These are phyloP conservation scores for Gryganskiella cystojenkinii DNA, from an alignment of 192 early-diverging fungal species.

Conservation along the genomic window DNA sequence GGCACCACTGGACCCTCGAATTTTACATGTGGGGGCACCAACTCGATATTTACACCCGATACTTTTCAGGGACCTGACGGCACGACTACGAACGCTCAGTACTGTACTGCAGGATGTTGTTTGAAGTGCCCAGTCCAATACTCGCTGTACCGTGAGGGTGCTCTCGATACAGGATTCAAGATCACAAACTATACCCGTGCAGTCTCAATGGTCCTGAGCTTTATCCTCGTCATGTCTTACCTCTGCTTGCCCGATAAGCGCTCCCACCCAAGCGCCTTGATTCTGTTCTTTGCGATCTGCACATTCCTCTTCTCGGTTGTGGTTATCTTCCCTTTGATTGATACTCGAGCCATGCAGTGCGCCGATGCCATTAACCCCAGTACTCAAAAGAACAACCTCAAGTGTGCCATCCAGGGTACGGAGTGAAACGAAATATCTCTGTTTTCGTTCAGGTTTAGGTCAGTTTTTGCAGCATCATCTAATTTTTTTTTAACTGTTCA, in stretches of 20 bases:
- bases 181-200: constrained; percentile 59
- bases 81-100: constrained; percentile 16
- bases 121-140: constrained; percentile 63
- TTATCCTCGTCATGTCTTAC: constrained; percentile 59
- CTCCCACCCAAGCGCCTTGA: constrained; percentile 61
- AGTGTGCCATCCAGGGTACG: constrained; percentile 63
- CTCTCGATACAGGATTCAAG: constrained; percentile 49
- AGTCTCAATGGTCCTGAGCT: constrained; percentile 52
- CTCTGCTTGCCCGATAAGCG: constrained; percentile 60
- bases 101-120: constrained; percentile 59
- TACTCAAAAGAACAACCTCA: constrained; percentile 56
- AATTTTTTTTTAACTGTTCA: background rate
- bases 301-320: constrained; percentile 61
- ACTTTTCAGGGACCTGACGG: constrained; percentile 17
- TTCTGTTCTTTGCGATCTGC: constrained; percentile 54
- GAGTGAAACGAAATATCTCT: too few relatives aligned
- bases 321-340: constrained; percentile 57
- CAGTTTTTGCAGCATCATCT: background rate
- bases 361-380: constrained; percentile 38
- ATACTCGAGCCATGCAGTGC: constrained; percentile 60
- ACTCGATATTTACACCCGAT: constrained; percentile 48
- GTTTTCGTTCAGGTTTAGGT: background rate
- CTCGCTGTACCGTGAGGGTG: constrained; percentile 54
- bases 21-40: constrained; percentile 35
- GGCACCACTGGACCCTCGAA: background rate